Base-by-base conservation (phyloP, 75 land plant species). In the Larix kaempferi region DNA sequence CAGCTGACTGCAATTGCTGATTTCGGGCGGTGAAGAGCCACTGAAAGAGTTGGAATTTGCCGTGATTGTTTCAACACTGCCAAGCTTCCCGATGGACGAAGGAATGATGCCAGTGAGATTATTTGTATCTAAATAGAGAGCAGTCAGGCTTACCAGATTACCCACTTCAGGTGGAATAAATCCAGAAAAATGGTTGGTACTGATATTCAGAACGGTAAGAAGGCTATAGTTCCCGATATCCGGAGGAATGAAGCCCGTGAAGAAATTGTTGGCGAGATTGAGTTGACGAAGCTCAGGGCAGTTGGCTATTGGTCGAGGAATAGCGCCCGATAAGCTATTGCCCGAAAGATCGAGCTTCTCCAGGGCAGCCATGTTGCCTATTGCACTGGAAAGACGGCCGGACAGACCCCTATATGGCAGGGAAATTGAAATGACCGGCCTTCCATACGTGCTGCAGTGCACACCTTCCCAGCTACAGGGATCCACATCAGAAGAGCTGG, bases 391-490 rank as follows among this genome's bases (percentile, higher is more conserved):
- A 21, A 88, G 82, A 0, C 76, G 54, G 49, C 87, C 90, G 0
- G 49, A 49, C 35, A 90, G 76, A 58, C 73, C 33, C 6, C 21
- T 27, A 15, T n/a, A 12, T 13, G 82, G 49, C 73, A 90, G 84
- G 52, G 75, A 77, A 11, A 90, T 81, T 56, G 80, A 39, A 29
- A 74, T 57, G 29, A 90, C 80, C 39, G 1, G 58, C 6, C 64
- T 56, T 22, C 71, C 65, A 12, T 79, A 13, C 23, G 14, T 25
- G 65, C 74, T 37, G 80, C 90, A 85, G 74, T 8, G 55, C 49
- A 88, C 79, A 14, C 83, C 85, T 57, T 75, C 79, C 90, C 87
- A 88, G 55, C 57, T 83, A 83, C 87, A 88, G 59, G 78, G 81
- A 33, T 52, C 74, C 23, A 57, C 25, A 58, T 71, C 3, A 52